A percentile compares a stretch with the other conserved stretches of the same genome.
Evolutionary conservation across 2,329 filamentous ascomycete genomes (phyloP).

Genomic region (Arthrocladium fulminans): DNA sequence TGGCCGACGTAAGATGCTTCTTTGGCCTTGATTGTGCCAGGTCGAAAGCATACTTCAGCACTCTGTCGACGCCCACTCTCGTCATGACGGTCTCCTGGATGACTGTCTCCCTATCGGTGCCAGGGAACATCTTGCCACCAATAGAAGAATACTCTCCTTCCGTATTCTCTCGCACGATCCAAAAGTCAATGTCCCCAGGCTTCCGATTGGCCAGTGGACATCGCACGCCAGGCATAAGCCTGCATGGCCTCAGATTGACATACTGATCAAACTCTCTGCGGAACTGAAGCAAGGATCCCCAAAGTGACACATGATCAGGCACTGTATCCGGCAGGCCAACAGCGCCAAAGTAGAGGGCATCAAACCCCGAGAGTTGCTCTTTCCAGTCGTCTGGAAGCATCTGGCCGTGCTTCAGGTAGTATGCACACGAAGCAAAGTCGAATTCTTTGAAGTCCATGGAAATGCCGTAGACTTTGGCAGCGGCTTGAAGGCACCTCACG

Average conservation of each 20-base stretch:
- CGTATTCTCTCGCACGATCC: conserved; percentile 93
- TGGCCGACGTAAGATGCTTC: conserved; percentile 99
- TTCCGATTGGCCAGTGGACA: conserved; percentile 41
- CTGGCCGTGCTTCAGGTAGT: conserved; percentile 43
- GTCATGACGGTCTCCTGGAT: conserved; percentile 96
- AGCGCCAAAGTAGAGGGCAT: conserved; percentile 52
- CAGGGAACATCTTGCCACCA: conserved; percentile 21
- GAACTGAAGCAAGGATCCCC: conserved; percentile 48
- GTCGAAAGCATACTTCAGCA: conserved; percentile 95
- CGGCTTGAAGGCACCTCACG: conserved; percentile 29
- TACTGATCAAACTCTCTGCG: conserved; percentile 49
- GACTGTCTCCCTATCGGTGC: conserved; percentile 62
- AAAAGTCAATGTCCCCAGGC: conserved; percentile 43
- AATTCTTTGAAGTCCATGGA: conserved; percentile 43
- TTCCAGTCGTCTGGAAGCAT: conserved; percentile 47
- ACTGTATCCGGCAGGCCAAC: conserved; percentile 44
- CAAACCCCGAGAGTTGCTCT: conserved; percentile 42
- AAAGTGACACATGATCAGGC: conserved; percentile 49
- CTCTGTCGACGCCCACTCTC: conserved; percentile 81
- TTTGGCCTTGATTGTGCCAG: conserved; percentile 86
- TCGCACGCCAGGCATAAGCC: conserved; percentile 44
- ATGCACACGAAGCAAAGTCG: conserved; percentile 40
- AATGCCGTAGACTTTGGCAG: conserved; percentile 16
- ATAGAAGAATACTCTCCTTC: conserved; percentile 99
- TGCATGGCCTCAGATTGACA: conserved; percentile 48